These are phyloP conservation scores for Calonectria multiphialidica DNA, from an alignment of 2,329 filamentous ascomycete genomes.

Conservation along the genomic window DNA sequence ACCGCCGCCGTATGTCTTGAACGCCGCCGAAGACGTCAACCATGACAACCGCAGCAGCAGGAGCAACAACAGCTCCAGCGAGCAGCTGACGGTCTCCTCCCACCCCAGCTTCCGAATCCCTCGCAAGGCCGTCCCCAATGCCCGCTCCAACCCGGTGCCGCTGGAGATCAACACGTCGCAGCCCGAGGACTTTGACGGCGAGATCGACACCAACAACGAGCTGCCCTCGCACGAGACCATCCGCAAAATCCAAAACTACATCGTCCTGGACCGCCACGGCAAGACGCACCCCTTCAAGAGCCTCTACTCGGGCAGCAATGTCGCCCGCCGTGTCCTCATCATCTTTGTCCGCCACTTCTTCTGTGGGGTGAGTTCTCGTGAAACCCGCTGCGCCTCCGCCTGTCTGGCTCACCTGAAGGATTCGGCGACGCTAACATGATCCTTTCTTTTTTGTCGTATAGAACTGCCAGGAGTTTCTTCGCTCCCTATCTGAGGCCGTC, in stretches of 20 bases:
- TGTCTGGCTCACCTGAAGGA: background rate
- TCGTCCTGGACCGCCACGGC: slow-evolving; percentile 72
- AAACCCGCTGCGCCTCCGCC: background rate
- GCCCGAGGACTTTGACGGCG: slow-evolving; percentile 67
- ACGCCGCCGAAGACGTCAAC: slow-evolving; percentile 20
- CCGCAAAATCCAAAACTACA: slow-evolving; percentile 64
- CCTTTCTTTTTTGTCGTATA: slow-evolving; percentile 50
- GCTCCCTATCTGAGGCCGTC: slow-evolving; percentile 70
- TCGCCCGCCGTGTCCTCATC: slow-evolving; percentile 70
- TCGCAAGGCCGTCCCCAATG: slow-evolving; percentile 32
- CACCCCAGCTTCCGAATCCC: slow-evolving; percentile 25
- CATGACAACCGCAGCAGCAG: background rate
- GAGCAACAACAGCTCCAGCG: slow-evolving; percentile 1
- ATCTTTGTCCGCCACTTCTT: slow-evolving; percentile 86
- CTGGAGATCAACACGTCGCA: slow-evolving; percentile 54
- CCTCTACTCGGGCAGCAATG: slow-evolving; percentile 68
- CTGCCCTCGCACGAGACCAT: slow-evolving; percentile 64
- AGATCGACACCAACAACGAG: slow-evolving; percentile 67
- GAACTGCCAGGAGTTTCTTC: slow-evolving; percentile 83
- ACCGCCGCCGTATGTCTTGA: slow-evolving; percentile 22
- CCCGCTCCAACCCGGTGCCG: slow-evolving; percentile 37
- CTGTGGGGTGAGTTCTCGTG: slow-evolving; percentile 73
- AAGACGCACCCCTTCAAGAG: slow-evolving; percentile 72
- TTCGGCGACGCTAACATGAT: slow-evolving; percentile 30
- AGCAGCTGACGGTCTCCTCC: background rate